Conservation (phyloP, 306 rosid genomes). For the Trichosanthes cucumerina region DNA sequence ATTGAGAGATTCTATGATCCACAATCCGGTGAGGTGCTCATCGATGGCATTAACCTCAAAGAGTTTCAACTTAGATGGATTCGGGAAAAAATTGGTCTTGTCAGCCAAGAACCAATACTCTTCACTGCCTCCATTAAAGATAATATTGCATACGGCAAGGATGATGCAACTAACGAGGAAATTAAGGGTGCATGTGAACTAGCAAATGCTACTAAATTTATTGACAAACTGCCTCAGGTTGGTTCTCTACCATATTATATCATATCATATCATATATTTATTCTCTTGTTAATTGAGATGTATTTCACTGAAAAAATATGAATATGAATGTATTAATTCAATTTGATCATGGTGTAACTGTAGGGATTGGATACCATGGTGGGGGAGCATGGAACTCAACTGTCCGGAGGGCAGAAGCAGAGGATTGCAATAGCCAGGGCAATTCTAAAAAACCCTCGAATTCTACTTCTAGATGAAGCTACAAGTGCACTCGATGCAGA, state of each 20-base stretch:
- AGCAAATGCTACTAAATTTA: constrained; percentile 13
- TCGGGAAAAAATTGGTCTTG: constrained; percentile 5
- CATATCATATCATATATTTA: background rate
- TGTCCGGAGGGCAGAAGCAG: constrained; percentile 14
- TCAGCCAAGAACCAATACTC: constrained; percentile 15
- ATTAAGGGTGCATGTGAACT: constrained; percentile 9
- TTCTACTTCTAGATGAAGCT: constrained; percentile 13
- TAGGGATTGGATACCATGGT: constrained; percentile 15
- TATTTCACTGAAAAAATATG: background rate
- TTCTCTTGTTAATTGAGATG: background rate
- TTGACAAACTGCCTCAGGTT: constrained; percentile 15
- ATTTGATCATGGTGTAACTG: background rate
- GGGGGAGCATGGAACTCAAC: constrained; percentile 11
- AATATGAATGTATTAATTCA: background rate
- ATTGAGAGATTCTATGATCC: constrained; percentile 14
- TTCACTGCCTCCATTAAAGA: constrained; percentile 4
- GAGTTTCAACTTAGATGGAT: constrained; percentile 14
- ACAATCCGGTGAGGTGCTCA: constrained; percentile 11
- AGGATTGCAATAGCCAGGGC: constrained; percentile 16
- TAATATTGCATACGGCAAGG: constrained; percentile 12
- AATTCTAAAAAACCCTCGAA: constrained; percentile 7
- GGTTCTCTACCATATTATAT: no score
- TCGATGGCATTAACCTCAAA: constrained; percentile 10
- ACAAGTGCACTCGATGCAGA: constrained; percentile 16
- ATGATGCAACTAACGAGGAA: background rate